A percentile compares a stretch with the other conserved stretches of the same genome.
Evolutionary conservation across 2,329 filamentous ascomycete genomes (phyloP).

Genomic region (Beauveria varroae): DNA sequence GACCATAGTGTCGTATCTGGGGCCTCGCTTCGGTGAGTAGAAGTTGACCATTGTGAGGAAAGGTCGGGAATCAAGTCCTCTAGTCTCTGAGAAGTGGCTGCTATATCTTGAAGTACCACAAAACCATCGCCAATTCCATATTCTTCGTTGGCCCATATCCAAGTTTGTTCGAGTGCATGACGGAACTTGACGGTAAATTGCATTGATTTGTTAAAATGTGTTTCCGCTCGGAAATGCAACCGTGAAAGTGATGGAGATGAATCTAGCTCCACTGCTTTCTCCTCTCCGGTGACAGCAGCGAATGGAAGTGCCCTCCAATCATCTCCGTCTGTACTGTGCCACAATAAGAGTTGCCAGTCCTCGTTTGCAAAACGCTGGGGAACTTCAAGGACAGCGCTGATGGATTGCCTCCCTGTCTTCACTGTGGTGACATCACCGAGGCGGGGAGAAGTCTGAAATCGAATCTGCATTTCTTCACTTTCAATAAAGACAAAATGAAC

Average conservation of each 20-base stretch:
- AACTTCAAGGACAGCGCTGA: conserved; percentile 66
- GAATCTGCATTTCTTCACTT: conserved; percentile 26
- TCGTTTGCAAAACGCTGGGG: conserved; percentile 44
- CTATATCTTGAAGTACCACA: conserved; percentile 35
- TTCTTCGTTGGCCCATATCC: conserved; percentile 65
- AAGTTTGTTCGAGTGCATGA: conserved; percentile 40
- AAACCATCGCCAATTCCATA: conserved; percentile 58
- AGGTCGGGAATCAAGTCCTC: conserved; percentile 49
- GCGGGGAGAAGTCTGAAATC: conserved; percentile 54
- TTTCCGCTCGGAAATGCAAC: conserved; percentile 46
- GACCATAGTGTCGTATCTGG: conserved; percentile 64
- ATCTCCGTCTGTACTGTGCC: conserved; percentile 55
- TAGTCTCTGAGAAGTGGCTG: conserved; percentile 32
- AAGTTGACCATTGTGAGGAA: conserved; percentile 47
- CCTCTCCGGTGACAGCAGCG: conserved; percentile 16
- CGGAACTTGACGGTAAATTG: conserved; percentile 69
- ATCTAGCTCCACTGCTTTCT: conserved; percentile 42
- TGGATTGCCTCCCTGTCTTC: conserved; percentile 38
- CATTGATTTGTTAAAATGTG: conserved; percentile 41
- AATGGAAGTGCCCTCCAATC: conserved; percentile 48
- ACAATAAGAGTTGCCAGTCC: conserved; percentile 66
- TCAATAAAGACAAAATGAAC: background rate
- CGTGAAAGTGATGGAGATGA: conserved; percentile 19
- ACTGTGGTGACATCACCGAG: conserved; percentile 67
- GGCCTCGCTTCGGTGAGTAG: conserved; percentile 54